Percentiles rank a stretch among this genome's conserved stretches.
Evolutionary conservation across 257 asterid species (phyloP).

Genomic region (Rehmannia glutinosa): DNA sequence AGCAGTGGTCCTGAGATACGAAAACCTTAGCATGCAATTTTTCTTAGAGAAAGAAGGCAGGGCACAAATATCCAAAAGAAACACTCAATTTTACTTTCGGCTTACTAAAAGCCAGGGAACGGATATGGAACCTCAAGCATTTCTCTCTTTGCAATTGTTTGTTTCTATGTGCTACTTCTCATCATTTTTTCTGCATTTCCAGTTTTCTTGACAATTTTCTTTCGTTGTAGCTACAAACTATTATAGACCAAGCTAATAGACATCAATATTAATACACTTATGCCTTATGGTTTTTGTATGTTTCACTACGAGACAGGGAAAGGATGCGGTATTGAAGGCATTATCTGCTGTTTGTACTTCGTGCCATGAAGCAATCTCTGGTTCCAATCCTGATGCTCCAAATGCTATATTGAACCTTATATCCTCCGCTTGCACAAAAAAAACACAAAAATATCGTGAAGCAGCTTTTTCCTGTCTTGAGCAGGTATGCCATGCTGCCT

Average conservation of each 20-base stretch:
- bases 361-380: slow-evolving; percentile 66
- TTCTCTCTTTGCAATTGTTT: background rate
- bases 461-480: slow-evolving; percentile 94
- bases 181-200: slow-evolving; percentile 9
- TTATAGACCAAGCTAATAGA: background rate
- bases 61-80: background rate
- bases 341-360: slow-evolving; percentile 78
- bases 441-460: slow-evolving; percentile 73
- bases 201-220: slow-evolving; percentile 2
- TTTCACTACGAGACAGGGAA: slow-evolving; percentile 58
- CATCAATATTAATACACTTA: background rate
- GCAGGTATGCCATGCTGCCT: slow-evolving; percentile 48
- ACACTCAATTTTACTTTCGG: slow-evolving; percentile 1
- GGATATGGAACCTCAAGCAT: background rate
- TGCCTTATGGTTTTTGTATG: slow-evolving; percentile 4
- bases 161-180: slow-evolving; percentile 1
- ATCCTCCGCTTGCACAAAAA: slow-evolving; percentile 75
- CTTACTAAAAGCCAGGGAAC: background rate
- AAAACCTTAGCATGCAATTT: background rate
- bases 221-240: slow-evolving; percentile 6
- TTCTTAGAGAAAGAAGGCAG: background rate
- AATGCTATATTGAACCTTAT: slow-evolving; percentile 64
- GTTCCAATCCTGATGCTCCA: slow-evolving; percentile 63
- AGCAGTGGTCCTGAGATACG: background rate
- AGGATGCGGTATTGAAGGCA: slow-evolving; percentile 77